Percentiles rank a stretch among this genome's conserved stretches.
Evolutionary conservation across 1,139 yeast genomes (phyloP).

Genomic region (Casaregolazyma lundiana): DNA sequence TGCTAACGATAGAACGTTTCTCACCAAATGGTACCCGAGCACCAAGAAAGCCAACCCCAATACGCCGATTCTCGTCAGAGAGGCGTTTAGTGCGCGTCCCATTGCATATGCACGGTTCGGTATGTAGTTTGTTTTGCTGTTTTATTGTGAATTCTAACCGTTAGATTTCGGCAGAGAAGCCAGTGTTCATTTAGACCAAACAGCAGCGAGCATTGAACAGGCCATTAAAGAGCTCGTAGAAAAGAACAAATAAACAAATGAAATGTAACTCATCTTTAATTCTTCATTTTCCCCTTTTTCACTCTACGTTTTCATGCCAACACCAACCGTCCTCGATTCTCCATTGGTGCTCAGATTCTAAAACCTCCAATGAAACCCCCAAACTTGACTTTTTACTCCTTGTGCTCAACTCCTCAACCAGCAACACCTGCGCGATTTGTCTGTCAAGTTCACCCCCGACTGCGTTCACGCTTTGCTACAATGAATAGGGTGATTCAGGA

Average conservation of each 20-base stretch:
- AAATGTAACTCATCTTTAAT: neutral
- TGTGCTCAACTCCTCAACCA: neutral
- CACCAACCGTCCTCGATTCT: neutral
- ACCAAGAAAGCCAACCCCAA: conserved; percentile 54
- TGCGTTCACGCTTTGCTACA: neutral
- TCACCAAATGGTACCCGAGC: conserved; percentile 55
- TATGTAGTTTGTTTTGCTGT: conserved; percentile 19
- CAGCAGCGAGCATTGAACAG: conserved; percentile 21
- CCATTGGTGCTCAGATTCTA: neutral
- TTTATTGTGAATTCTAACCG: conserved; percentile 6
- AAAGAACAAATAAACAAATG: conserved; percentile 6
- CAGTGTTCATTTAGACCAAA: conserved; percentile 30
- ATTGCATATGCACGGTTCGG: conserved; percentile 66
- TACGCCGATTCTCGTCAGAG: conserved; percentile 71
- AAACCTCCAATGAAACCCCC: neutral
- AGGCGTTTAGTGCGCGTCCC: conserved; percentile 68
- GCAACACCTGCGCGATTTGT: neutral
- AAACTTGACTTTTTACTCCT: neutral
- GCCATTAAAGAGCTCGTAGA: conserved; percentile 22
- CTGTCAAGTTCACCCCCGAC: neutral
- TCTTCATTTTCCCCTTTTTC: neutral
- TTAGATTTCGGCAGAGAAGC: conserved; percentile 32
- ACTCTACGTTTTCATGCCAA: neutral
- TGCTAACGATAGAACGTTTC: conserved; percentile 43
- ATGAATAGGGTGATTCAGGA: conserved; percentile 18